Conservation (phyloP, 345 rosid genomes). For the Eucalyptus lansdowneana region DNA sequence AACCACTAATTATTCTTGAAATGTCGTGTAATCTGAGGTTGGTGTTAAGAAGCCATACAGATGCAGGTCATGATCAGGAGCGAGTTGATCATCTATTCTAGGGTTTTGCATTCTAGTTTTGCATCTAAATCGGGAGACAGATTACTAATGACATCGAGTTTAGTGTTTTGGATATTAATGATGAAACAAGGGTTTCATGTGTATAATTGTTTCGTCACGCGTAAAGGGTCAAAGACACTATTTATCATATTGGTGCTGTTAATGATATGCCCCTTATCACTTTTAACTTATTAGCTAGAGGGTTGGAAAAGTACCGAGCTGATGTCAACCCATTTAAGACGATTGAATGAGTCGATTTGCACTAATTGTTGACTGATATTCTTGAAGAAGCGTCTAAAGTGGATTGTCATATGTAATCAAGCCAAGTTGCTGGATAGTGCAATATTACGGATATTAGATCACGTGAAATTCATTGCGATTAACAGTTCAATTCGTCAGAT, state of each 20-base stretch:
- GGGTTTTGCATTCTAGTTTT: neutral
- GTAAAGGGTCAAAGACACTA: neutral
- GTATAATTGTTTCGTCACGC: neutral
- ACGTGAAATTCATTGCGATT: fast-evolving
- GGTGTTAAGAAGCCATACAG: neutral
- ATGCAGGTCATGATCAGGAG: neutral
- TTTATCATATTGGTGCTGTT: neutral
- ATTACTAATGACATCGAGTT: neutral
- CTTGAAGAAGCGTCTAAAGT: neutral
- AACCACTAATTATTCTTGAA: neutral
- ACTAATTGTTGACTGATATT: neutral
- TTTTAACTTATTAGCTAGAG: neutral
- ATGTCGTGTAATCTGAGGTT: neutral
- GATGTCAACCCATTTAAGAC: neutral
- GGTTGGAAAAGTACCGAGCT: neutral
- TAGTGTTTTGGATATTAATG: neutral
- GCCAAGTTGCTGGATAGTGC: neutral
- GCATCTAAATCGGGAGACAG: neutral
- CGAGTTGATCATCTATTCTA: neutral
- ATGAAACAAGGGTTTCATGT: neutral
- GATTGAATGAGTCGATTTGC: neutral
- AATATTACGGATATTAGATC: neutral
- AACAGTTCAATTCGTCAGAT: neutral
- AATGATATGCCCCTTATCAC: neutral
- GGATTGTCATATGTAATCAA: neutral